Evolutionary conservation across 495 filamentous ascomycete species (phyloP).

Genomic region (Delitschia confertaspora): DNA sequence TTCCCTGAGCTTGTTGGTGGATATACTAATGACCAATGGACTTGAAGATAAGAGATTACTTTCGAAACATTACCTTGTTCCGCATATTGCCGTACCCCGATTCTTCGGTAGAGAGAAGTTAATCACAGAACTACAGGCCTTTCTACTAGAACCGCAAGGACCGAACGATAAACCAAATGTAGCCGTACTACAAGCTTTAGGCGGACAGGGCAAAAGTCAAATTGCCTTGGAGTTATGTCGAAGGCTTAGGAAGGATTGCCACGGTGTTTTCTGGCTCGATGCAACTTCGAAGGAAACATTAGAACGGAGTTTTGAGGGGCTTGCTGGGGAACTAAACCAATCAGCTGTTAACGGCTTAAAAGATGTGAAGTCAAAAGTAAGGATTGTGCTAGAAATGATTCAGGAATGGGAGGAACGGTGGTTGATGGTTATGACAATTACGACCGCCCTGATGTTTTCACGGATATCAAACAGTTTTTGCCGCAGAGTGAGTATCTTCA

Average conservation of each 20-base stretch:
- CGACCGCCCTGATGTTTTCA: constrained; percentile 30
- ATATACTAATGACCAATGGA: background rate
- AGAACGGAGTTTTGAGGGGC: constrained; percentile 8
- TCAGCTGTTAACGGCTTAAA: background rate
- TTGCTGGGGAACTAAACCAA: constrained; percentile 12
- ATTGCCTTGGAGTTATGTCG: constrained; percentile 33
- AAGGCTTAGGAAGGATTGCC: constrained; percentile 10
- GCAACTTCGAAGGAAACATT: constrained; percentile 17
- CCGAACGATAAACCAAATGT: constrained; percentile 6
- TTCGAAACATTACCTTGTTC: background rate
- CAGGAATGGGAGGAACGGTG: constrained; percentile 17
- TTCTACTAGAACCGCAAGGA: constrained; percentile 4
- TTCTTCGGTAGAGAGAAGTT: constrained; percentile 2
- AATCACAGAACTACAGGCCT: background rate
- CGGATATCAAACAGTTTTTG: constrained; percentile 23
- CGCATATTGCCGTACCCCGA: constrained; percentile 1
- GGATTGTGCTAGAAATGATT: constrained; percentile 21
- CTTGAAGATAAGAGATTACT: background rate
- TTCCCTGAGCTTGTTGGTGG: no score
- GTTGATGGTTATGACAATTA: constrained; percentile 37
- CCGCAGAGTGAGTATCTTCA: constrained; percentile 10
- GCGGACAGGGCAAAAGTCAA: constrained; percentile 35
- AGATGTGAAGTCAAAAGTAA: constrained; percentile 11
- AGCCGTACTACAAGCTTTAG: constrained; percentile 31
- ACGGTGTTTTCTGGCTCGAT: constrained; percentile 33